Percentiles rank a stretch among this genome's conserved stretches.
Conservation (phyloP, 352 stramenopile genomes). For the Blastocystis sp. region DNA sequence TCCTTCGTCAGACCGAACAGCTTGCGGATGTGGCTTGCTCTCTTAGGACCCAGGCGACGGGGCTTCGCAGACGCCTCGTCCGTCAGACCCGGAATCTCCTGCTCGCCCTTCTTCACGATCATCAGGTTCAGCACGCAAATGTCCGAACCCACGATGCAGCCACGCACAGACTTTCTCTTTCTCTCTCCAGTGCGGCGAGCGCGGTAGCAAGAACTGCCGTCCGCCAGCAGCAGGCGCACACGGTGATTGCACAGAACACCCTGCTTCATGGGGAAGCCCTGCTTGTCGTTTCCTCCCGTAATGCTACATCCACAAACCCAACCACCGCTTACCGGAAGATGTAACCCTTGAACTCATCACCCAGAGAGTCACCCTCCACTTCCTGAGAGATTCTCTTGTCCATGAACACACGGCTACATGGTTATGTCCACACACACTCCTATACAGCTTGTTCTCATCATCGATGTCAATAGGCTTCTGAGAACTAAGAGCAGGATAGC, state of each 20-base stretch:
- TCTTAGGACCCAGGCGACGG: constrained; percentile 93
- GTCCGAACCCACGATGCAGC: constrained; percentile 96
- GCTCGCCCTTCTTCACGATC: constrained; percentile 88
- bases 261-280: constrained; percentile 99
- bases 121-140: constrained; percentile 98
- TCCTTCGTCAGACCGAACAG: constrained; percentile 99
- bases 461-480: constrained; percentile 99
- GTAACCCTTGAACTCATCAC: constrained; percentile 98
- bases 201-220: constrained; percentile 86
- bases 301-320: constrained; percentile 84
- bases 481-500: constrained; percentile 85
- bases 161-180: constrained; percentile 95
- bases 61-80: constrained; percentile 80
- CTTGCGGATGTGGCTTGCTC: constrained; percentile 98
- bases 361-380: constrained; percentile 90
- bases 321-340: constrained; percentile 92
- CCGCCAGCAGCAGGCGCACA: constrained; percentile 68
- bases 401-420: constrained; percentile 73
- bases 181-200: constrained; percentile 80
- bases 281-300: constrained; percentile 98
- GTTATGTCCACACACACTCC: constrained; percentile 52
- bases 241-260: constrained; percentile 92
- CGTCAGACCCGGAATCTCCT: constrained; percentile 86
- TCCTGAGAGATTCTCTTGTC: constrained; percentile 98
- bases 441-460: constrained; percentile 92